These are phyloP conservation scores for Candida khao-thaluensis DNA, from an alignment of 805 yeast species.

Conservation along the genomic window DNA sequence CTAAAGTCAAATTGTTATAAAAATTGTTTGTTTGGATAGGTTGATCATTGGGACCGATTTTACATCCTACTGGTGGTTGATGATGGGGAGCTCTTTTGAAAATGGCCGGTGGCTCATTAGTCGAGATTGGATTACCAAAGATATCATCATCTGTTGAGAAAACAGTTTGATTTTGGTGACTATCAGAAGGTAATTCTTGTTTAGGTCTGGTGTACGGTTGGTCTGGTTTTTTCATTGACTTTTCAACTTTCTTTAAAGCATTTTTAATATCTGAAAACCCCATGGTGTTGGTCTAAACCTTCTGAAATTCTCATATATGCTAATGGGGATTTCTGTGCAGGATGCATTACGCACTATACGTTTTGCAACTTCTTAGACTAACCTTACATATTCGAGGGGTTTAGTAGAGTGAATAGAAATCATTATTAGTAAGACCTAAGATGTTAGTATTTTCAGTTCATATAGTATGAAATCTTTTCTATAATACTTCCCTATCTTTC, in stretches of 20 bases:
- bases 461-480: no score
- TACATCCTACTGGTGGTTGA: constrained; percentile 37
- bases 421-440: no score
- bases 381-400: no score
- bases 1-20: constrained; percentile 70
- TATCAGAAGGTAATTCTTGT: constrained; percentile 1
- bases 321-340: background rate
- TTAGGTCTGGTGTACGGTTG: constrained; percentile 3
- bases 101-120: constrained; percentile 42
- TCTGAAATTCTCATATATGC: background rate
- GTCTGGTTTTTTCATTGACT: background rate
- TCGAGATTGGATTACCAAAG: constrained; percentile 43
- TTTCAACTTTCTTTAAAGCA: constrained; percentile 22
- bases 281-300: constrained; percentile 15
- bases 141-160: constrained; percentile 23
- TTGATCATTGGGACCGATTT: constrained; percentile 18
- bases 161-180: background rate
- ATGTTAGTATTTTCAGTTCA: no score
- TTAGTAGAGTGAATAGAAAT: no score
- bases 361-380: no score
- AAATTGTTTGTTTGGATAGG: constrained; percentile 78
- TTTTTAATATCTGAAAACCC: constrained; percentile 27
- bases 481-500: no score
- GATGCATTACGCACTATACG: no score
- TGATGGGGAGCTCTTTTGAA: constrained; percentile 36